These are phyloP conservation scores for Didymella glomerata DNA, from an alignment of 2,329 filamentous ascomycete genomes.

Conservation along the genomic window DNA sequence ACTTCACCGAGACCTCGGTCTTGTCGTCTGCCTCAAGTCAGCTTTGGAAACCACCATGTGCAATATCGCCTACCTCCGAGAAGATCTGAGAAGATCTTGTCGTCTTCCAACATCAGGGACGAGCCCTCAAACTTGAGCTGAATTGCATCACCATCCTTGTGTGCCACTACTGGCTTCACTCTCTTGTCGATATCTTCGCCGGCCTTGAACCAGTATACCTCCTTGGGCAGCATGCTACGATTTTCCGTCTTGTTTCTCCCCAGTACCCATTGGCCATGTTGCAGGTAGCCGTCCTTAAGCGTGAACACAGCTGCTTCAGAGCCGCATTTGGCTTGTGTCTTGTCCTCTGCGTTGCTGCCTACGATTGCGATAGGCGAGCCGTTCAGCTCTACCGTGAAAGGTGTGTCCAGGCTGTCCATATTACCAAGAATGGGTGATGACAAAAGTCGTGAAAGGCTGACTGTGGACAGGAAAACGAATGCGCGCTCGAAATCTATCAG, in stretches of 20 bases:
- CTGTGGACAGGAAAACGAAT: constrained; percentile 12
- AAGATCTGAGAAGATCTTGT: constrained; percentile 29
- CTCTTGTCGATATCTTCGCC: constrained; percentile 14
- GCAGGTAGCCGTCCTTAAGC: constrained; percentile 32
- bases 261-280: constrained; percentile 32
- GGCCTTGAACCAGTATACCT: constrained; percentile 37
- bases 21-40: constrained; percentile 14
- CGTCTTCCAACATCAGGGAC: constrained; percentile 27
- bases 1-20: constrained; percentile 21
- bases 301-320: constrained; percentile 34
- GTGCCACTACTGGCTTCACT: constrained; percentile 27
- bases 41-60: neutral
- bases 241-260: constrained; percentile 34
- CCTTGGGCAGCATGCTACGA: constrained; percentile 36
- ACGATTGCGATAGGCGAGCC: constrained; percentile 31
- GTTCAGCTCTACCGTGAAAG: constrained; percentile 39
- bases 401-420: constrained; percentile 35
- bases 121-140: constrained; percentile 31
- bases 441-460: constrained; percentile 18
- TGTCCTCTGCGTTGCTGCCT: constrained; percentile 17
- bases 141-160: constrained; percentile 29
- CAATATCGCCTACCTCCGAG: constrained; percentile 24
- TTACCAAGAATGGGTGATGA: constrained; percentile 18
- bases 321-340: constrained; percentile 31
- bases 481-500: constrained; percentile 20